Percentiles rank a stretch among this genome's conserved stretches.
Conservation (phyloP, 75 land plant species). For the Cunninghamia lanceolata region DNA sequence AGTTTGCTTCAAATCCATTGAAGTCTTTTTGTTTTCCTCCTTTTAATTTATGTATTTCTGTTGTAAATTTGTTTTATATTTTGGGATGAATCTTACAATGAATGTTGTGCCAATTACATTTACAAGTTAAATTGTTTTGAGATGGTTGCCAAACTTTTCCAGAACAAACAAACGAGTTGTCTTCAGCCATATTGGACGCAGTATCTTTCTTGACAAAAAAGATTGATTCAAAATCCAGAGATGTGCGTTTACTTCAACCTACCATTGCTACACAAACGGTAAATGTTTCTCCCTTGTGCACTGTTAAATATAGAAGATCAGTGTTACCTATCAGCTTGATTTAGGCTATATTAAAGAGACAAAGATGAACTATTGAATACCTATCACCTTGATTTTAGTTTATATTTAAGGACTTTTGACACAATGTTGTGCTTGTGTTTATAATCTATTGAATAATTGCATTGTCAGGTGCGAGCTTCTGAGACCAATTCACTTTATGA, state of each 20-base stretch:
- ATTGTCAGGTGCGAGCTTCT: constrained; percentile 53
- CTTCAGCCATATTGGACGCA: constrained; percentile 59
- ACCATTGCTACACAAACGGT: constrained; percentile 96
- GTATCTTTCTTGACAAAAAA: constrained; percentile 66
- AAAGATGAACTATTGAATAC: not conserved
- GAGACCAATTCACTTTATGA: constrained; percentile 95
- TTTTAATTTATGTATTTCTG: not conserved
- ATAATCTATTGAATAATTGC: not conserved
- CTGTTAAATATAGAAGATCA: not conserved
- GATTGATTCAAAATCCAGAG: constrained; percentile 51
- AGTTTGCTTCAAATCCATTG: not conserved
- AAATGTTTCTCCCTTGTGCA: constrained; percentile 1
- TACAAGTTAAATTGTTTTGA: not conserved
- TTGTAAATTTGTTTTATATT: not conserved
- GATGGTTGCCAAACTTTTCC: not conserved
- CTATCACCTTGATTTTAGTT: too few relatives aligned
- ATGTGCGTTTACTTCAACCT: constrained; percentile 76
- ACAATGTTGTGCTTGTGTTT: not conserved
- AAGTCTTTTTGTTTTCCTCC: not conserved
- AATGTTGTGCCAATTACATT: not conserved
- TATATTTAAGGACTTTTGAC: not conserved
- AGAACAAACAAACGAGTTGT: constrained; percentile 56
- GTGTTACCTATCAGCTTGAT: not conserved
- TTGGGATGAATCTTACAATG: not conserved
- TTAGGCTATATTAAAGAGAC: not conserved